Evolutionary conservation across 768 basidiomycete genomes (phyloP), one percentile per base, ranked within the genome.

Genomic region (Heimioporus sp.): DNA sequence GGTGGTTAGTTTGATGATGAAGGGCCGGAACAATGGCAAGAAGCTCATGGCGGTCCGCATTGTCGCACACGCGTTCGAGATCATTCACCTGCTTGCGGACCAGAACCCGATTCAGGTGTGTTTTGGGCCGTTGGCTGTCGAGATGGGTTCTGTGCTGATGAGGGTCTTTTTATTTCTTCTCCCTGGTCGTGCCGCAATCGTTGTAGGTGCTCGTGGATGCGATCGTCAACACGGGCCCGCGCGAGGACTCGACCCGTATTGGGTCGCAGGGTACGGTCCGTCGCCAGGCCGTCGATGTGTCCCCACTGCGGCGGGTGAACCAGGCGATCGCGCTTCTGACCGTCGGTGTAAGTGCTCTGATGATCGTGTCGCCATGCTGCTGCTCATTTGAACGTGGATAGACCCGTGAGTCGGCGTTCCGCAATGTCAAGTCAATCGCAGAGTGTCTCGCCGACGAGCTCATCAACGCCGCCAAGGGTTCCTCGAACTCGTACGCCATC

Each of bases 1-100:
- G 24, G 24, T 46, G 11, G 31, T 19, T 28, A 96, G 93, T 73
- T 77, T 99, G 72, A 99, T 99, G 97, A 99, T 99, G 97, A 97
- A 98, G 79, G 97, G 97, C 56, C 94, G 97, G 76, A 99, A 98
- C 87, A 98, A 95, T 78, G 97, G 97, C 70, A 98, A 98, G 82
- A 98, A 98, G 78, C 86, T 98, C 72, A 77, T 99, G 74, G 88
- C 97, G 66, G 92, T 99, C 74, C 93, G 97, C 76, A 99, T 99
- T 67, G 97, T 99, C 67, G 91, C 93, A 54, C 97, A 99, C 75
- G 91, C 97, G 34, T 99, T 99, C 72, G 97, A 99, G 79, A 95
- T 99, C 73, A 95, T 98, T 78, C 90, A 98, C 81, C 93, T 99
- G 73, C 90, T 99, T 75, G 93, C 92, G 65, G 97, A 99, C 84